These are phyloP conservation scores for Ceratocystis destructans DNA, from an alignment of 2,329 filamentous ascomycete genomes.

Conservation along the genomic window DNA sequence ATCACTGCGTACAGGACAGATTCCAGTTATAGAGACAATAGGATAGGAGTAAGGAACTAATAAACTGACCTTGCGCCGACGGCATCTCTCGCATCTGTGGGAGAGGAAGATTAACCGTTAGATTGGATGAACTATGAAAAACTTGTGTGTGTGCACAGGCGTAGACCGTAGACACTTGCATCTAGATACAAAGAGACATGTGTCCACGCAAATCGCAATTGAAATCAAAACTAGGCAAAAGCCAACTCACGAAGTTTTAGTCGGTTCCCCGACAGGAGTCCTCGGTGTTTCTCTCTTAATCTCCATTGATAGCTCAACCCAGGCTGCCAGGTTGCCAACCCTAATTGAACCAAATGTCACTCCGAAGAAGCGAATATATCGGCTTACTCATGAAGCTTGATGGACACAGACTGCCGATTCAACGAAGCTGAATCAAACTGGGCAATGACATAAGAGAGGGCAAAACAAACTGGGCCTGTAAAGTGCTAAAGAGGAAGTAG, in stretches of 20 bases:
- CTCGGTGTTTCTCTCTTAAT: neutral
- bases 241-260: slow-evolving; percentile 28
- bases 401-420: neutral
- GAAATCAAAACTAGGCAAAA: neutral
- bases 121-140: neutral
- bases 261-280: slow-evolving; percentile 27
- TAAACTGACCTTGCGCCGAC: slow-evolving; percentile 29
- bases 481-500: neutral
- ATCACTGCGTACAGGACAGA: no score
- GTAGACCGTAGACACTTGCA: no score
- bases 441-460: neutral
- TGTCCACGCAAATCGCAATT: neutral
- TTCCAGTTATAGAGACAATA: neutral
- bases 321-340: neutral
- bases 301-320: slow-evolving; percentile 20
- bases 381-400: neutral
- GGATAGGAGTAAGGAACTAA: neutral
- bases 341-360: neutral
- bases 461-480: neutral
- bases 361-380: neutral
- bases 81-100: slow-evolving; percentile 32
- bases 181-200: neutral
- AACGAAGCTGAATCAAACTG: neutral
- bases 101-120: neutral
- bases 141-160: neutral